Evolutionary conservation across 805 yeast genomes (phyloP).

Genomic region (Starmerella vitae): DNA sequence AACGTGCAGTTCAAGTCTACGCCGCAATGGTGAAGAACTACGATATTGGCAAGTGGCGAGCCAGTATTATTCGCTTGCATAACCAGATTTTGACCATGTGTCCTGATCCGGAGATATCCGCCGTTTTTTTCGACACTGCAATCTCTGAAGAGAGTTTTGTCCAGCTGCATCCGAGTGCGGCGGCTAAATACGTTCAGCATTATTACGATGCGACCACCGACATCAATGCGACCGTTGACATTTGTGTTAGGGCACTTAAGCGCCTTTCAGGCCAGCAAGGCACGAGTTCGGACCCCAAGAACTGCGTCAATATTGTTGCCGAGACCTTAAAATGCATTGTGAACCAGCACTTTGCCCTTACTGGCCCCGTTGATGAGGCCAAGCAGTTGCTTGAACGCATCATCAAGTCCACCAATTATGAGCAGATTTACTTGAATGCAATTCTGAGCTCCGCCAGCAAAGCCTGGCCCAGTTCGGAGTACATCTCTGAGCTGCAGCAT

Average conservation of each 20-base stretch:
- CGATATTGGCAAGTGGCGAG: slow-evolving; percentile 9
- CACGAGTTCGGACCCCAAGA: slow-evolving; percentile 1
- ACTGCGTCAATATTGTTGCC: slow-evolving; percentile 13
- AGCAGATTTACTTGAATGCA: slow-evolving; percentile 14
- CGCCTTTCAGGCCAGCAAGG: slow-evolving; percentile 3
- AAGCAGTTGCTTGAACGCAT: slow-evolving; percentile 5
- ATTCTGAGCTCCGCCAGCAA: slow-evolving; percentile 14
- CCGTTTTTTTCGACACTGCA: slow-evolving; percentile 18
- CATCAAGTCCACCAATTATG: slow-evolving; percentile 4
- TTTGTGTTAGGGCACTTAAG: slow-evolving; percentile 9
- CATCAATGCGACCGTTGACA: slow-evolving; percentile 8
- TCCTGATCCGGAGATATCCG: slow-evolving; percentile 14
- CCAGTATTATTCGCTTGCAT: slow-evolving; percentile 18
- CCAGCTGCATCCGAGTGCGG: slow-evolving; percentile 22
- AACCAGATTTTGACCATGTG: slow-evolving; percentile 19
- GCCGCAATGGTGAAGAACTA: slow-evolving; percentile 16
- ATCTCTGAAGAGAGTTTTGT: slow-evolving; percentile 10
- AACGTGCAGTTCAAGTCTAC: slow-evolving; percentile 18
- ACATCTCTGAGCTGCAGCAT: slow-evolving; percentile 11
- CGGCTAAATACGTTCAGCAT: slow-evolving; percentile 14
- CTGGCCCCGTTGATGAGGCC: slow-evolving; percentile 12
- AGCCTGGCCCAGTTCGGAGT: slow-evolving; percentile 18
- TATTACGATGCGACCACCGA: slow-evolving; percentile 9
- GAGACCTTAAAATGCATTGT: slow-evolving; percentile 13
- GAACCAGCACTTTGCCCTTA: slow-evolving; percentile 12